These are phyloP conservation scores for Carnegiea gigantea DNA, from an alignment of 179 eudicot species.

Conservation along the genomic window DNA sequence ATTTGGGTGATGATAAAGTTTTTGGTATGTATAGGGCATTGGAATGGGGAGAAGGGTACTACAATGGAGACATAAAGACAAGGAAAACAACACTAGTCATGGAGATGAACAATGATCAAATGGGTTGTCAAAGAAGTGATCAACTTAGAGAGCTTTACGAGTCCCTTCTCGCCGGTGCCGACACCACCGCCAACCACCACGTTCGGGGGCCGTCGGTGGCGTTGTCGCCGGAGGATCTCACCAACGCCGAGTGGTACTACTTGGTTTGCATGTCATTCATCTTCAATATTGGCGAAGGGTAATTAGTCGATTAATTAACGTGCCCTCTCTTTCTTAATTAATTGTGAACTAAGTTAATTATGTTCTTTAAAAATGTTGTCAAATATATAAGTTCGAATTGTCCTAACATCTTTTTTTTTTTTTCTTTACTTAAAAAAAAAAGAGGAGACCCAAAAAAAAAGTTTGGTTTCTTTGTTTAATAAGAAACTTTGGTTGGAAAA, in stretches of 20 bases:
- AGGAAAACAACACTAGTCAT: conserved; percentile 59
- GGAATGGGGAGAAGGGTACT: conserved; percentile 75
- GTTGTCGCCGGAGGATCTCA: conserved; percentile 74
- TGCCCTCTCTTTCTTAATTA: not conserved
- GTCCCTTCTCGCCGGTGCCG: conserved; percentile 47
- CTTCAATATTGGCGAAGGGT: conserved; percentile 62
- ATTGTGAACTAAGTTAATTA: too few species aligned
- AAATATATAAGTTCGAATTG: too few species aligned
- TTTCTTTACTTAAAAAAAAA: too few species aligned
- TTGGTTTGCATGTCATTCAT: conserved; percentile 73
- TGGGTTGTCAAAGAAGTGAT: conserved; percentile 65
- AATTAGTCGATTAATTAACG: not conserved
- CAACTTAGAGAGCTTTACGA: conserved; percentile 66
- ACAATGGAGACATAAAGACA: conserved; percentile 80
- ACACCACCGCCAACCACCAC: conserved; percentile 10
- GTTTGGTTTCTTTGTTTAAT: too few species aligned
- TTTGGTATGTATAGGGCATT: conserved; percentile 35
- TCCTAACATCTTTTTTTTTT: too few species aligned
- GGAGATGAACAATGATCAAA: conserved; percentile 43
- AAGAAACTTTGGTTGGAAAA: too few species aligned
- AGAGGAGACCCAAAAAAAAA: too few species aligned
- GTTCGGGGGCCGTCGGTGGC: conserved; percentile 66
- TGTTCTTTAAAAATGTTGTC: too few species aligned
- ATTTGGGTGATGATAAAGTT: not conserved
- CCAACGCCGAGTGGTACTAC: conserved; percentile 71